Evolutionary conservation across 2,329 filamentous ascomycete species (phyloP).

Genomic region (Bretziella fagacearum): DNA sequence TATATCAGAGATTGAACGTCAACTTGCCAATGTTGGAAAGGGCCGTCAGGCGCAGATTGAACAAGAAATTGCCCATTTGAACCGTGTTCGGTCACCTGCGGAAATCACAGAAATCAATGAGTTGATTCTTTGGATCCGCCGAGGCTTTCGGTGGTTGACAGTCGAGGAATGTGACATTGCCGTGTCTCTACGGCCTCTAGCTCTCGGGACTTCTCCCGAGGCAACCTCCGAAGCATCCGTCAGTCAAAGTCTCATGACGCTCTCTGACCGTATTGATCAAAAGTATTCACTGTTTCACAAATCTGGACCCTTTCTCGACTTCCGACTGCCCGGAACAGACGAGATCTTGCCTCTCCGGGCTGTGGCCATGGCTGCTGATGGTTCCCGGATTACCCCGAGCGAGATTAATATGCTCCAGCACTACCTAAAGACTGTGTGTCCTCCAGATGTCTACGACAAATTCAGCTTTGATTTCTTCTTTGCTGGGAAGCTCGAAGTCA

Average conservation of each 20-base stretch:
- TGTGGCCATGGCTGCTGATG: background rate
- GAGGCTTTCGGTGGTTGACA: conserved; percentile 18
- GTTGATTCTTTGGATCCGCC: conserved; percentile 23
- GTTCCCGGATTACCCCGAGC: conserved; percentile 12
- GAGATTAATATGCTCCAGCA: conserved; percentile 22
- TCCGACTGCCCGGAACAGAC: background rate
- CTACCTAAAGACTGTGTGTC: conserved; percentile 22
- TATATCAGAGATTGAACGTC: conserved; percentile 21
- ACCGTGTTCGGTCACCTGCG: conserved; percentile 20
- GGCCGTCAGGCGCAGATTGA: conserved; percentile 21
- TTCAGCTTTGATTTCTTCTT: conserved; percentile 24
- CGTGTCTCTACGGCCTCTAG: background rate
- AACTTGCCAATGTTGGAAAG: conserved; percentile 20
- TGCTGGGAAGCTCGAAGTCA: conserved; percentile 19
- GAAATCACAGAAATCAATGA: conserved; percentile 25
- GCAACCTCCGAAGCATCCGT: background rate
- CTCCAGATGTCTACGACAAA: conserved; percentile 20
- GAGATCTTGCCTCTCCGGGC: background rate
- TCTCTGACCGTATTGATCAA: conserved; percentile 3
- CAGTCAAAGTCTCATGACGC: conserved; percentile 2
- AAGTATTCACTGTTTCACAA: background rate
- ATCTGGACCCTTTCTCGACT: background rate
- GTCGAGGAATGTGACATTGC: conserved; percentile 19
- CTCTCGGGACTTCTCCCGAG: no score
- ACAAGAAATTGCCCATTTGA: conserved; percentile 21